Conservation (phyloP, 306 rosid genomes). For the Crotalaria pallida region DNA sequence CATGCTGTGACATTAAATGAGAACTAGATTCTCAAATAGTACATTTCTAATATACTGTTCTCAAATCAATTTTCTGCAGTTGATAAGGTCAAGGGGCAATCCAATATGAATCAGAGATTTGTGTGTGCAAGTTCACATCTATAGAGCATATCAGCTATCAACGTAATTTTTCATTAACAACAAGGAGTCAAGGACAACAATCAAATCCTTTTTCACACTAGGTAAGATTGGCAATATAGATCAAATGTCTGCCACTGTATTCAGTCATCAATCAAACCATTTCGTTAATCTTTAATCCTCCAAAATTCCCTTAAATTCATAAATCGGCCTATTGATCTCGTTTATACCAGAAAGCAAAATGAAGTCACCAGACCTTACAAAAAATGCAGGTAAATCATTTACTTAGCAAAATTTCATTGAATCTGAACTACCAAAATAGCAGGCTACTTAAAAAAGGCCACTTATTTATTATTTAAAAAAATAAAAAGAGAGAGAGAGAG, state of each 20-base stretch:
- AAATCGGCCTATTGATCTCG: neutral
- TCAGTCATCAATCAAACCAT: neutral
- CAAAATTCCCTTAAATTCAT: neutral
- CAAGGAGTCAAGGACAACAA: too few species aligned
- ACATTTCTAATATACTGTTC: neutral
- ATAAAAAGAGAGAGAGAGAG: too few species aligned
- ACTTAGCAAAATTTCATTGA: neutral
- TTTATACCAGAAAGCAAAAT: neutral
- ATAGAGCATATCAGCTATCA: neutral
- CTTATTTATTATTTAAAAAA: too few species aligned
- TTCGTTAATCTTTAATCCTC: neutral
- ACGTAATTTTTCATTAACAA: neutral
- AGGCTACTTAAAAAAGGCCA: neutral
- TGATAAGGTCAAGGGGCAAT: neutral
- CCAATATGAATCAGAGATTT: conserved; percentile 1
- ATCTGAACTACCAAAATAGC: neutral
- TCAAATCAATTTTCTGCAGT: neutral
- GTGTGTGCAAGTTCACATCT: neutral
- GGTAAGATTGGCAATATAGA: too few species aligned
- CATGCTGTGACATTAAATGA: neutral
- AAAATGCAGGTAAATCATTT: neutral
- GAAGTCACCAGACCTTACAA: neutral
- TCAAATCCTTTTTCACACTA: neutral
- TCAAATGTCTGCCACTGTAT: neutral
- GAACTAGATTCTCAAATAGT: neutral